Percentiles rank a stretch among this genome's conserved stretches.
phyloP scores from a whole-genome alignment of 2,329 filamentous ascomycete genomes.

The Epichloe brachyelytri region DNA sequence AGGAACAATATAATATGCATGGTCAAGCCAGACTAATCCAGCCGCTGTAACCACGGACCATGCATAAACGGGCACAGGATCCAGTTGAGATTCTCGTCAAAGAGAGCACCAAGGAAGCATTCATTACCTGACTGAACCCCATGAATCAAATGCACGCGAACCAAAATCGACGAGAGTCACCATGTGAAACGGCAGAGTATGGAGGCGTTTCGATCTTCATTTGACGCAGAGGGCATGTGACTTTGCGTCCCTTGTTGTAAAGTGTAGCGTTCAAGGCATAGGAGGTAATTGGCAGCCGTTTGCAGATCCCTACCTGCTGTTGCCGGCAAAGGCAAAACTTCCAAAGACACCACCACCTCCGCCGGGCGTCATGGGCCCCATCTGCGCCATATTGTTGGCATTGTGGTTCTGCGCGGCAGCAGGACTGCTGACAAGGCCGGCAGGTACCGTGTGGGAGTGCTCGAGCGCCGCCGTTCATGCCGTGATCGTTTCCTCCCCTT shows the following conservation, averaged over 20 bases:
- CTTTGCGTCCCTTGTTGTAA: too few species aligned
- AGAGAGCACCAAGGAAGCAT: too few species aligned
- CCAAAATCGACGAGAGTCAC: not conserved
- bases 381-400: conserved; percentile 41
- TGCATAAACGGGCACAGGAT: too few species aligned
- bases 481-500: conserved; percentile 24
- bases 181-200: not conserved
- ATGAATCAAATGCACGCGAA: not conserved
- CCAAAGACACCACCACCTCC: conserved; percentile 65
- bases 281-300: conserved; percentile 5
- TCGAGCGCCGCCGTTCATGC: conserved; percentile 31
- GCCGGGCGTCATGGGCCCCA: conserved; percentile 67
- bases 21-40: too few species aligned
- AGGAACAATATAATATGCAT: too few species aligned
- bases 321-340: conserved; percentile 46
- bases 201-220: too few species aligned
- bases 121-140: too few species aligned
- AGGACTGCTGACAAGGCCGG: conserved; percentile 31
- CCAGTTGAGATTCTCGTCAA: too few species aligned
- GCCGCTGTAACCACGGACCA: too few species aligned
- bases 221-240: too few species aligned
- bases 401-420: conserved; percentile 38
- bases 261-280: not conserved
- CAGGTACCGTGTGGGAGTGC: conserved; percentile 53
- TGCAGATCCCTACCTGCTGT: conserved; percentile 19